Evolutionary conservation across 2,329 filamentous ascomycete species (phyloP), one percentile per base, ranked within the genome.

Genomic region (Teratosphaeria nubilosa): DNA sequence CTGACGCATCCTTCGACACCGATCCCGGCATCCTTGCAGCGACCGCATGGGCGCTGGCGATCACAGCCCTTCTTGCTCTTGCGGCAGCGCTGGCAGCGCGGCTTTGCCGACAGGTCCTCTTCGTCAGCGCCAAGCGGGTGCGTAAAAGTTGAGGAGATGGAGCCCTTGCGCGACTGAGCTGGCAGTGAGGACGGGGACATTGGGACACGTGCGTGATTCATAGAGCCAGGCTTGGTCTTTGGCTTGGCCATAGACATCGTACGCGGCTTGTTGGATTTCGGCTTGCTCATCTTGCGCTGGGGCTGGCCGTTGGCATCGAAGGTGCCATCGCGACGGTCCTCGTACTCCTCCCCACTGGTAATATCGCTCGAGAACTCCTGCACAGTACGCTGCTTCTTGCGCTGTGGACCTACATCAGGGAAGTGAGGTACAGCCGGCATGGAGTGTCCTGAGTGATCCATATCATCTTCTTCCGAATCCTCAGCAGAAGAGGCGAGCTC

Each of bases 11-110:
- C 90, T 65, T 97, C 94, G 60, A 90, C 85, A 58, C 88, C 88
- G 67, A 99, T 90, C 22, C 94, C 94, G 51, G 94, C 94, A 75
- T 99, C 94, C 73, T 91, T 90, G 83, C 94, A 99, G 63, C 94
- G 85, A 58, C 91, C 90, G 70, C 94, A 99, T 30, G 94, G 94
- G 45, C 94, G 86, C 75, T 97, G 94, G 59, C 94, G 87, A 77
- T 99, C 94, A 72, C 94, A 99, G 13, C 94, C 94, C 77, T 99
- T 99, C 81, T 99, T 99, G 77, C 92, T 97, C 83, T 99, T 99
- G 69, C 94, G 88, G 80, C 94, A 99, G 59, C 94, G 88, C 74
- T 99, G 94, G 79, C 94, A 99, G 62, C 94, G 91, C 58, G 94
- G 94, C 76, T 97, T 96, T 64, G 88, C 91, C 0, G 92, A 96